Evolutionary conservation across 1,284 basidiomycete genomes (phyloP).

Genomic region (Tranzscheliella williamsii): DNA sequence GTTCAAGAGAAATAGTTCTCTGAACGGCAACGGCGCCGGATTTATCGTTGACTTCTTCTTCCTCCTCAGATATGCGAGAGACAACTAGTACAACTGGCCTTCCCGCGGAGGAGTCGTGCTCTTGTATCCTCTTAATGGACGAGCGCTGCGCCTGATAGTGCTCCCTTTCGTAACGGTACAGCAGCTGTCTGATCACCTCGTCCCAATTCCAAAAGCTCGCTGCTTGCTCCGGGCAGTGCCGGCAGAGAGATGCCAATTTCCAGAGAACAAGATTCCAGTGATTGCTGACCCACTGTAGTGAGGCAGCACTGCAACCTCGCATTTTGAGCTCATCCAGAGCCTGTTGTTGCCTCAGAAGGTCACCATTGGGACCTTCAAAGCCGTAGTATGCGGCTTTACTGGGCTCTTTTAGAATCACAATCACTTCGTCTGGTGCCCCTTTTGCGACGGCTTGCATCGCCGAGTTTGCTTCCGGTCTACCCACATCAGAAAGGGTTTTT

Average conservation of each 20-base stretch:
- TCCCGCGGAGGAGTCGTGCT: conserved; percentile 73
- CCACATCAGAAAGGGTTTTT: conserved; percentile 15
- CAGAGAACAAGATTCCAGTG: conserved; percentile 89
- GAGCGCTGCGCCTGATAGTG: conserved; percentile 77
- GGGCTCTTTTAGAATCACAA: conserved; percentile 39
- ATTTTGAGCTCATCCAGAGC: conserved; percentile 30
- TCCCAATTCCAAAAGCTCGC: conserved; percentile 39
- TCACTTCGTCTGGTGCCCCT: conserved; percentile 45
- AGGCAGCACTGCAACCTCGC: conserved; percentile 64
- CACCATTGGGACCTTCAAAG: conserved; percentile 28
- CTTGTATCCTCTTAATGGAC: conserved; percentile 74
- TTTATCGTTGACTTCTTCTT: conserved; percentile 17
- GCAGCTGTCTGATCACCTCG: conserved; percentile 74
- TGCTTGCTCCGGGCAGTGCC: conserved; percentile 64
- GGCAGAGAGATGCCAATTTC: conserved; percentile 85
- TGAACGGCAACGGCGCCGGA: conserved; percentile 2
- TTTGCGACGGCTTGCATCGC: conserved; percentile 25
- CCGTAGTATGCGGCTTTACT: conserved; percentile 34
- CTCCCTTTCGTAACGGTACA: conserved; percentile 90
- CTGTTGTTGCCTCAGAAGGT: conserved; percentile 18
- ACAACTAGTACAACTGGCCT: conserved; percentile 83
- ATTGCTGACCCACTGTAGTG: conserved; percentile 81
- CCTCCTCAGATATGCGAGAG: conserved; percentile 67
- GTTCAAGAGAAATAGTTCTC: conserved; percentile 67
- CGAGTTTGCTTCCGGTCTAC: conserved; percentile 27